Percentiles rank a stretch among this genome's conserved stretches.
phyloP scores from a whole-genome alignment of 495 filamentous ascomycete species.

The Penicillium ochrochloron region DNA sequence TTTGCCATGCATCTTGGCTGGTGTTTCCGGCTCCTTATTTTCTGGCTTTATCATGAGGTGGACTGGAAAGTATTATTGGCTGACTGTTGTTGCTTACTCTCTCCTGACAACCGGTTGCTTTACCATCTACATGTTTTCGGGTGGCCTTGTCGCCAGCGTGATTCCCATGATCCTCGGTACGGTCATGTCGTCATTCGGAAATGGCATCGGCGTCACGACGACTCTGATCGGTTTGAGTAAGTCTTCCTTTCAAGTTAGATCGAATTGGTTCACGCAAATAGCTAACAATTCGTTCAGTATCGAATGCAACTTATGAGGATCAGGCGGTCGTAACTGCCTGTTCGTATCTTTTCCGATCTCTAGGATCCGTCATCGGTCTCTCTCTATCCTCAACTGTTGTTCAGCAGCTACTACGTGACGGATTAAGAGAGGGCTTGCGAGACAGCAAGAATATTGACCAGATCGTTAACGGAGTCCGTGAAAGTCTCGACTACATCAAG shows the following conservation, averaged over 20 bases:
- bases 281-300: conserved; percentile 52
- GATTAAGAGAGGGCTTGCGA: conserved; percentile 57
- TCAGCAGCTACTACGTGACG: conserved; percentile 68
- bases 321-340: conserved; percentile 83
- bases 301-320: conserved; percentile 69
- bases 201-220: conserved; percentile 72
- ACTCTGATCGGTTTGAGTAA: conserved; percentile 66
- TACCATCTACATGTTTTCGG: conserved; percentile 64
- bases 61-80: conserved; percentile 78
- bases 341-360: conserved; percentile 82
- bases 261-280: background rate
- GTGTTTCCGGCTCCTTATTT: conserved; percentile 69
- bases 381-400: conserved; percentile 72
- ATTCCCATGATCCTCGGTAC: conserved; percentile 61
- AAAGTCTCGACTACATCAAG: conserved; percentile 74
- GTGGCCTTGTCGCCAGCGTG: conserved; percentile 48
- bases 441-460: conserved; percentile 64
- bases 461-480: conserved; percentile 73
- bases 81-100: conserved; percentile 65
- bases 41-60: conserved; percentile 74
- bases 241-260: conserved; percentile 21
- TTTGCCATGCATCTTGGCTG: conserved; percentile 65
- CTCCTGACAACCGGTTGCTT: conserved; percentile 56
- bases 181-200: conserved; percentile 58
- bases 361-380: conserved; percentile 78